These are phyloP conservation scores for Cryomyces minteri DNA, from an alignment of 495 filamentous ascomycete species.

Conservation along the genomic window DNA sequence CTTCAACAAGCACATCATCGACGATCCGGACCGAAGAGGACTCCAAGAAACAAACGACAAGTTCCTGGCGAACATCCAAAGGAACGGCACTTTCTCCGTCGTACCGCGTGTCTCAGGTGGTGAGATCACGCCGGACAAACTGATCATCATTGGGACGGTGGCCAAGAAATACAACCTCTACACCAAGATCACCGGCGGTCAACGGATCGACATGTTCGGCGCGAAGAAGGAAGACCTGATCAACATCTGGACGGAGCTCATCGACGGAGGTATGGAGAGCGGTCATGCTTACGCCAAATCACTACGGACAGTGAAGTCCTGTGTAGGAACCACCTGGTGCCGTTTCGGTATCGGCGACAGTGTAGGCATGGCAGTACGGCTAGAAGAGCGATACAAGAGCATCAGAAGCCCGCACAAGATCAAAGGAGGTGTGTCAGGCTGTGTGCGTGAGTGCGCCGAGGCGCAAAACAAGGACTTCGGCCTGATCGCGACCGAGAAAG, in stretches of 20 bases:
- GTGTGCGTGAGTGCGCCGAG: slow-evolving; percentile 87
- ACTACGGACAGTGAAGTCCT: slow-evolving; percentile 82
- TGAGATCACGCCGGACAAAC: slow-evolving; percentile 81
- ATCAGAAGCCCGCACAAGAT: slow-evolving; percentile 84
- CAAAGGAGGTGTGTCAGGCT: slow-evolving; percentile 84
- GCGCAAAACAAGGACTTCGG: slow-evolving; percentile 96
- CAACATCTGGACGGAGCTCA: slow-evolving; percentile 71
- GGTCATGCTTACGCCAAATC: slow-evolving; percentile 93
- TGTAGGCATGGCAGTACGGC: slow-evolving; percentile 86
- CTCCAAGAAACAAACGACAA: slow-evolving; percentile 90
- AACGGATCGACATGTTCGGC: slow-evolving; percentile 92
- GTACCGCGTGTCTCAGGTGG: slow-evolving; percentile 73
- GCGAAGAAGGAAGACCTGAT: slow-evolving; percentile 83
- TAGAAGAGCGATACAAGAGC: slow-evolving; percentile 92
- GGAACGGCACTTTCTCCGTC: slow-evolving; percentile 86
- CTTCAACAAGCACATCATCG: slow-evolving; percentile 75
- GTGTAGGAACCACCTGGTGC: slow-evolving; percentile 92
- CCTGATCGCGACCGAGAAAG: slow-evolving; percentile 85
- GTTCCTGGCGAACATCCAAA: slow-evolving; percentile 87
- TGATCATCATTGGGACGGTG: slow-evolving; percentile 75
- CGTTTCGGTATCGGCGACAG: slow-evolving; percentile 85
- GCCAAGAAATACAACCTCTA: slow-evolving; percentile 82
- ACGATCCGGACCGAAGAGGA: slow-evolving; percentile 46
- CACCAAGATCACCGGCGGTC: slow-evolving; percentile 89
- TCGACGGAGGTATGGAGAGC: slow-evolving; percentile 86